Conservation (phyloP, 306 rosid genomes). For the Senna tora region DNA sequence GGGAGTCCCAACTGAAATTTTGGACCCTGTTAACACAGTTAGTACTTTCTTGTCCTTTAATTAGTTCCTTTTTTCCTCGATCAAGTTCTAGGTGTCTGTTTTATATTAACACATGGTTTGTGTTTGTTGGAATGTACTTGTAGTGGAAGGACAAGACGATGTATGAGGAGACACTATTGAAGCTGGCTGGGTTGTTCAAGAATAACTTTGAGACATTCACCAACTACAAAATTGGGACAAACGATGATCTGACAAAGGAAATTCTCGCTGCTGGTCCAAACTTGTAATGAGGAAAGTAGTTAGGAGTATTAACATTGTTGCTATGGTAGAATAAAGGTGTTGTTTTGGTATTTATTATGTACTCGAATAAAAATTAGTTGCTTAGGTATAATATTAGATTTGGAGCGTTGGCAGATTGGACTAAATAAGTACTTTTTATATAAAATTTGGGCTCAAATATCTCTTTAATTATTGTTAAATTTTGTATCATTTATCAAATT, state of each 20-base stretch:
- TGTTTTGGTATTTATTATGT: too few species aligned
- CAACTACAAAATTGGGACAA: slow-evolving; percentile 65
- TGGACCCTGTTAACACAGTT: slow-evolving; percentile 78
- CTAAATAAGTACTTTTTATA: too few species aligned
- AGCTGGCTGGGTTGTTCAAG: slow-evolving; percentile 71
- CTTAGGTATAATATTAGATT: too few species aligned
- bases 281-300: slow-evolving; percentile 39
- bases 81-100: background rate
- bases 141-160: slow-evolving; percentile 78
- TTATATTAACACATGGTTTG: background rate
- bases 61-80: background rate
- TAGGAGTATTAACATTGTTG: too few species aligned
- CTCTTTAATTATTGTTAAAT: too few species aligned
- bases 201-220: slow-evolving; percentile 69
- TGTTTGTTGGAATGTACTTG: slow-evolving; percentile 5
- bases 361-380: too few species aligned
- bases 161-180: slow-evolving; percentile 57
- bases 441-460: too few species aligned
- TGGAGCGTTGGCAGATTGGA: too few species aligned
- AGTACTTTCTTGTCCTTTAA: slow-evolving; percentile 34
- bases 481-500: too few species aligned
- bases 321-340: too few species aligned
- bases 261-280: slow-evolving; percentile 80
- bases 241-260: slow-evolving; percentile 60
- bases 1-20: slow-evolving; percentile 80